Percentiles rank a stretch among this genome's conserved stretches.
Evolutionary conservation across 345 rosid genomes (phyloP).

Genomic region (Rubroshorea leprosula): DNA sequence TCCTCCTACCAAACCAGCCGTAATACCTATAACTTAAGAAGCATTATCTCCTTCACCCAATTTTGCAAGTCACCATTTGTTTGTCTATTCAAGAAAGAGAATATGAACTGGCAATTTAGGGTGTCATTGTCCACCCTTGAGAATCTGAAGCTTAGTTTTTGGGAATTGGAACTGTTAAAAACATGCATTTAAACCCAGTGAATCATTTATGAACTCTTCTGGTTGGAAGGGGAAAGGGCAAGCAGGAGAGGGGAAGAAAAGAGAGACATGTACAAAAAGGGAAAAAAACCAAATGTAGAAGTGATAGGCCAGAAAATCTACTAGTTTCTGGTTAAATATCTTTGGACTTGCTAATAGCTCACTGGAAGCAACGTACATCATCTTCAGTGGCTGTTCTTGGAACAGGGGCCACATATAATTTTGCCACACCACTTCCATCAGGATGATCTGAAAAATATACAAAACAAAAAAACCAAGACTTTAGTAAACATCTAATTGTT

Average conservation of each 20-base stretch:
- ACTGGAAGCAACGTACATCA: constrained; percentile 41
- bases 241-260: background rate
- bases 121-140: background rate
- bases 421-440: constrained; percentile 39
- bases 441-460: constrained; percentile 34
- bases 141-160: background rate
- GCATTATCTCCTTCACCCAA: background rate
- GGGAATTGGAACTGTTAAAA: background rate
- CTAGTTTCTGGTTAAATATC: constrained; percentile 4
- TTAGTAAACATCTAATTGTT: background rate
- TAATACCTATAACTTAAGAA: constrained; percentile 4
- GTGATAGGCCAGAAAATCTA: background rate
- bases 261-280: background rate
- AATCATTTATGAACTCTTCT: background rate
- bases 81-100: background rate
- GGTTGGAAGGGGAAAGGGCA: background rate
- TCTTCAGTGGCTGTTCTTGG: constrained; percentile 49
- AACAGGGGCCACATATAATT: constrained; percentile 64
- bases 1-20: too few relatives aligned
- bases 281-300: background rate
- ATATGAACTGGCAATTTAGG: background rate
- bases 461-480: background rate
- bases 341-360: background rate
- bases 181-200: background rate
- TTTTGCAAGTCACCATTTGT: background rate